Percentiles rank a stretch among this genome's conserved stretches.
phyloP scores from a whole-genome alignment of 192 early-diverging fungal genomes.

The Rhizophagus sp. region DNA sequence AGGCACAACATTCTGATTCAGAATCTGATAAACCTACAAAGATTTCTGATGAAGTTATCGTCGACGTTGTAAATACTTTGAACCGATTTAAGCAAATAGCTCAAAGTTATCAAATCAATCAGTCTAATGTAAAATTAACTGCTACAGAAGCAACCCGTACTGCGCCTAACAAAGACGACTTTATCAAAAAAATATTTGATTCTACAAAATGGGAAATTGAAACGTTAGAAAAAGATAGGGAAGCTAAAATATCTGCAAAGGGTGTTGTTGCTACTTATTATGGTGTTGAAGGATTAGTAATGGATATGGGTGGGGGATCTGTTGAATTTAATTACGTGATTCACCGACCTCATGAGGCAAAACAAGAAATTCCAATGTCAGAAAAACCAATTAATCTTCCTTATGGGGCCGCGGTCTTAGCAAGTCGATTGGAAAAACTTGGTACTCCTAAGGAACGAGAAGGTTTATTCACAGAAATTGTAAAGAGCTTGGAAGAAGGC shows the following conservation, averaged over 20 bases:
- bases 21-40: conserved; percentile 7
- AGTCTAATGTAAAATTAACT: conserved; percentile 44
- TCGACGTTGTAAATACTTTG: conserved; percentile 49
- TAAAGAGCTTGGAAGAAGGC: conserved; percentile 40
- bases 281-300: conserved; percentile 51
- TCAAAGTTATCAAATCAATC: conserved; percentile 39
- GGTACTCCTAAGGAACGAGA: conserved; percentile 4
- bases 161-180: conserved; percentile 49
- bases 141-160: conserved; percentile 60
- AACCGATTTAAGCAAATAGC: conserved; percentile 53
- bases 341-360: conserved; percentile 32
- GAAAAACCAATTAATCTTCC: conserved; percentile 45
- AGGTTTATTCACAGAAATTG: conserved; percentile 34
- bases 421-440: conserved; percentile 35
- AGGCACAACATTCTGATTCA: conserved; percentile 38
- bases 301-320: conserved; percentile 60
- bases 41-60: conserved; percentile 50
- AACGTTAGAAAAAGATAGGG: conserved; percentile 45
- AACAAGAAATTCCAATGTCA: conserved; percentile 32
- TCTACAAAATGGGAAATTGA: conserved; percentile 46
- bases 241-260: conserved; percentile 52
- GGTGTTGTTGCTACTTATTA: conserved; percentile 57
- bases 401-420: conserved; percentile 55
- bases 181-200: conserved; percentile 46
- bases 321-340: conserved; percentile 58